Evolutionary conservation across 805 yeast species (phyloP).

Genomic region (Suhomyces pyralidae): DNA sequence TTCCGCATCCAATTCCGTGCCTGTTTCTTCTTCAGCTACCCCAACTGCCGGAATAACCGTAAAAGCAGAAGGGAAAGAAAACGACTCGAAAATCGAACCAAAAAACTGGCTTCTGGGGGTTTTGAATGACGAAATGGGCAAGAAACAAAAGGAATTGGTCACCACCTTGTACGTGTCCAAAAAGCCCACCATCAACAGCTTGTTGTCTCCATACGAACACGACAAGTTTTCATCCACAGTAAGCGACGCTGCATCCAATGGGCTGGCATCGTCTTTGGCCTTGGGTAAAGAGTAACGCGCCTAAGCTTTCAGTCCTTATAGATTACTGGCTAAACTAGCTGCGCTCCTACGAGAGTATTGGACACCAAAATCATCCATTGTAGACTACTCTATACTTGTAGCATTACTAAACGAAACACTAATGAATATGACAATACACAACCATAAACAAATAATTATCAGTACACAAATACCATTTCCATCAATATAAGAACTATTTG

Average conservation of each 20-base stretch:
- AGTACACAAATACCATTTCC: too few relatives aligned
- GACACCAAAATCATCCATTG: background rate
- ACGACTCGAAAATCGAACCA: constrained; percentile 9
- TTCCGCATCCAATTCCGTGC: background rate
- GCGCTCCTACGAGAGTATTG: background rate
- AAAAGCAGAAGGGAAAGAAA: background rate
- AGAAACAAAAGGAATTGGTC: background rate
- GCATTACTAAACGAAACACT: background rate
- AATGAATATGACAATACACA: background rate
- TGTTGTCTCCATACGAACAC: constrained; percentile 24
- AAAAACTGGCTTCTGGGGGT: constrained; percentile 29
- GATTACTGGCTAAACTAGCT: background rate
- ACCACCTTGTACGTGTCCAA: constrained; percentile 13
- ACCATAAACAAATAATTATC: too few relatives aligned
- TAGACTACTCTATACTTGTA: background rate
- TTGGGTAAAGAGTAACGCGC: background rate
- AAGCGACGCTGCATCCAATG: background rate
- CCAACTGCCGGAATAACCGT: background rate
- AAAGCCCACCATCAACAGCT: constrained; percentile 30
- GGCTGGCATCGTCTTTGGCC: background rate
- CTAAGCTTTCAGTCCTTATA: background rate
- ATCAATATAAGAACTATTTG: too few relatives aligned
- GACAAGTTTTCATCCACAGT: constrained; percentile 3
- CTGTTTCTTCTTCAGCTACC: background rate
- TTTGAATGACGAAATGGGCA: constrained; percentile 18